Evolutionary conservation across 2,329 filamentous ascomycete species (phyloP), one percentile per base, ranked within the genome.

Genomic region (Xylaria sp.): DNA sequence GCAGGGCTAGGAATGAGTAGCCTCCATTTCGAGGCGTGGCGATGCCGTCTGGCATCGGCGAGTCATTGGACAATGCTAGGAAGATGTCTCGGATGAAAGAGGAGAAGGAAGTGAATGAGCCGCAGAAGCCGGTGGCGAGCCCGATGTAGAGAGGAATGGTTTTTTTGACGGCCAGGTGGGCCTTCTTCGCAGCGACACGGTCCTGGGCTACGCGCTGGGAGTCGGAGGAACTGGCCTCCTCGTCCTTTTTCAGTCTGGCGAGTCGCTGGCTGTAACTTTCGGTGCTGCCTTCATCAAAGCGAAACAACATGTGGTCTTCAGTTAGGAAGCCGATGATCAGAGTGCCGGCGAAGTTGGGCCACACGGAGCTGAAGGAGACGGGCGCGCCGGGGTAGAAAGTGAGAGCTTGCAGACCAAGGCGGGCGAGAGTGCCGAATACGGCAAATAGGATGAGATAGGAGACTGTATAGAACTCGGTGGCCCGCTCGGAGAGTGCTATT

Each of bases 31-130:
- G 86, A 2, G 81, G 76, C 0, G 81, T 77, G 0, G 73, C 75
- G 23, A 81, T 79, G 1, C 78, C 76, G 10, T 79, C 80, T 0
- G 88, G 86, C 1, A 84, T 81, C 0, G 86, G 83, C 12, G 97
- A 81, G 70, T 91, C 86, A 76, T 97, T 96, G 4, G 92, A 90
- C 20, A 97, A 80, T 0, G 93, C 91, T 25, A 97, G 85, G 77
- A 97, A 97, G 15, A 86, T 81, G 74, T 97, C 94, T 7, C 92
- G 87, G 55, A 94, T 90, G 77, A 97, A 97, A 23, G 90, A 89
- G 0, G 94, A 97, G 80, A 97, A 97, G 10, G 91, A 94, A 0
- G 94, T 97, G 75, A 96, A 93, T 72, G 92, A 94, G 69, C 95
- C 93, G 75, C 93, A 97, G 79, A 96, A 96, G 12, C 92, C 95